These are phyloP conservation scores for Medicago lupulina DNA, from an alignment of 306 rosid species.

Conservation along the genomic window DNA sequence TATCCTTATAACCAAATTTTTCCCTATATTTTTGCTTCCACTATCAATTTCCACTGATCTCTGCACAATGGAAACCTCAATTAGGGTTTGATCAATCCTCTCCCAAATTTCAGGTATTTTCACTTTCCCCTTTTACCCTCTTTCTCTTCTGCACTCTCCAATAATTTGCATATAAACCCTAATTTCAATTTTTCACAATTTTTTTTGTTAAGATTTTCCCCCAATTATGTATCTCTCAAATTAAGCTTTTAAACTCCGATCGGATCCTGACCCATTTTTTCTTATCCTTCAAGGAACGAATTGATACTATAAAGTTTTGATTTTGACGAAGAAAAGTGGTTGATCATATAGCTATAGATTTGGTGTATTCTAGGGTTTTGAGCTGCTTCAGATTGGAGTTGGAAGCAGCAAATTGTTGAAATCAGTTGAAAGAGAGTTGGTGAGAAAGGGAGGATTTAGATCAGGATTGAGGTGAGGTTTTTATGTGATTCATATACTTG, in stretches of 20 bases:
- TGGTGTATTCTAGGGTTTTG: conserved; percentile 13
- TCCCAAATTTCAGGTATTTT: conserved; percentile 34
- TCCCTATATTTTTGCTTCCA: not conserved
- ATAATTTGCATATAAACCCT: conserved; percentile 30
- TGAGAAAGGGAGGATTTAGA: conserved; percentile 33
- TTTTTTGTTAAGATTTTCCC: not conserved
- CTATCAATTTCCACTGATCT: conserved; percentile 44
- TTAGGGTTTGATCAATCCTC: conserved; percentile 42
- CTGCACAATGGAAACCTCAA: conserved; percentile 31
- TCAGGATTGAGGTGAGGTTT: conserved; percentile 37
- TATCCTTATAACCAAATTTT: conserved; percentile 26
- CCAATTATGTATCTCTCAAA: conserved; percentile 22
- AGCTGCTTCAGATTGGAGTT: conserved; percentile 27
- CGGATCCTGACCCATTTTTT: conserved; percentile 36
- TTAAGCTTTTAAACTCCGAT: conserved; percentile 38
- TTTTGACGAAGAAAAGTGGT: conserved; percentile 23
- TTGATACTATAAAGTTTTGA: conserved; percentile 28
- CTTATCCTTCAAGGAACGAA: conserved; percentile 1
- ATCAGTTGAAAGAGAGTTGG: conserved; percentile 22
- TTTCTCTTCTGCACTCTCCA: not conserved
- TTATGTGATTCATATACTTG: conserved; percentile 21
- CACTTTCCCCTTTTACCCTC: too few species aligned
- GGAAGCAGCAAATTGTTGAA: conserved; percentile 12
- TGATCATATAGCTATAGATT: conserved; percentile 19
- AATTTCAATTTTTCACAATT: not conserved